Base-by-base conservation (phyloP, 371 early-diverging fungal genomes). In the Fennellomyces sp. region DNA sequence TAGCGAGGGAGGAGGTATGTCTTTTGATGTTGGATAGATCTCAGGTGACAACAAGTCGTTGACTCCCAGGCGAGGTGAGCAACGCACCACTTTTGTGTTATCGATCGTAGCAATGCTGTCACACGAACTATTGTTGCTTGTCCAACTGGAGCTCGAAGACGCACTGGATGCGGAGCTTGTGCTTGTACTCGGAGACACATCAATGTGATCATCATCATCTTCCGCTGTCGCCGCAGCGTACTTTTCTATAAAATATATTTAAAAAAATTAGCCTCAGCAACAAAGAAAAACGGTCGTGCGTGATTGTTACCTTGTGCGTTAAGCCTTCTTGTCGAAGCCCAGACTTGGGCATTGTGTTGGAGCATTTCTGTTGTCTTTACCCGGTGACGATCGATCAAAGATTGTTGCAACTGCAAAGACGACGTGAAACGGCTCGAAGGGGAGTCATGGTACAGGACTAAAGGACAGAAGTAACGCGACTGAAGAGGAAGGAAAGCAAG, bases 381-480 rank as follows among this genome's bases (percentile, higher is more conserved):
- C 23, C 64, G 64, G 56, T 78, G 72, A 35, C 65, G 55, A 15
- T 78, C 68, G 36, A 80, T 75, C 65, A 72, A 61, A 28, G 33
- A 42, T 35, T 61, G 45, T 33, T 59, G 35, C n/a, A 21, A 50
- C 13, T 68, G 56, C 19, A 53, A 36, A 5, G 63, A 52, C 3
- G 56, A 25, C 15, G 52, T 27, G 3, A 61, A 30, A 1, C 53
- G 41, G 25, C 41, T 61, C 8, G 61, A 57, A 11, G 66, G 61
- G 5, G 52, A 47, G 30, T 68, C 68, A 57, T 68, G 56, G n/a
- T 53, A 68, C 12, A 68, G 23, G n/a, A 68, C 63, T 6, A 68
- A 15, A 8, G 68, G 68, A 42, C 55, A 39, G 52, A 68, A 68
- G 15, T 35, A 35, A 31, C 54, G 66, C 52, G 39, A 52, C 42